These are phyloP conservation scores for Aspergillus sergii DNA, from an alignment of 2,329 filamentous ascomycete genomes.

Conservation along the genomic window DNA sequence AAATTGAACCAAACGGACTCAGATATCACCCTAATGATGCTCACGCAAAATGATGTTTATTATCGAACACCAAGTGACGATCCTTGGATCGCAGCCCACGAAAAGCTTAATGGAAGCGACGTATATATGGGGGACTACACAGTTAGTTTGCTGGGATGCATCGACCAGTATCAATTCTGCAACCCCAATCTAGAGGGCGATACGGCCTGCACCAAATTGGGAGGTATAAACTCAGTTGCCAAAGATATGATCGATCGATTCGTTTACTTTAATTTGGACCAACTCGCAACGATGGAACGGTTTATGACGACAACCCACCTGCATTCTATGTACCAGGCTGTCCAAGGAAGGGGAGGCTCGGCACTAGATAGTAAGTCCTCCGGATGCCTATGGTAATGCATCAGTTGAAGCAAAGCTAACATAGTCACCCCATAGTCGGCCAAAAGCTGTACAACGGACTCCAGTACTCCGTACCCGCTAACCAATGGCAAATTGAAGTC, in stretches of 20 bases:
- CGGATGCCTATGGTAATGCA: neutral
- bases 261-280: neutral
- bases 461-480: conserved; percentile 22
- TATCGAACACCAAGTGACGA: conserved; percentile 31
- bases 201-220: conserved; percentile 19
- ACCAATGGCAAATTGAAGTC: conserved; percentile 42
- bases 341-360: neutral
- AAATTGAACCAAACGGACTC: conserved; percentile 31
- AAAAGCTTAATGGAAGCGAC: neutral
- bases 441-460: neutral
- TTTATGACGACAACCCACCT: neutral
- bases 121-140: neutral
- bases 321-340: neutral
- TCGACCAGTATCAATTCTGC: conserved; percentile 39
- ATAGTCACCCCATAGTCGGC: neutral
- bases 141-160: conserved; percentile 29
- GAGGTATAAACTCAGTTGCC: neutral
- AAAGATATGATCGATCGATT: neutral
- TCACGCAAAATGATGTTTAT: conserved; percentile 29
- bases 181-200: conserved; percentile 26
- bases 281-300: neutral
- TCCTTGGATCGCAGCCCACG: conserved; percentile 34
- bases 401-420: neutral
- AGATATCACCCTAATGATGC: conserved; percentile 36
- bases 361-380: neutral